phyloP scores from a whole-genome alignment of 2,329 filamentous ascomycete species.

The Aureobasidium sp. region DNA sequence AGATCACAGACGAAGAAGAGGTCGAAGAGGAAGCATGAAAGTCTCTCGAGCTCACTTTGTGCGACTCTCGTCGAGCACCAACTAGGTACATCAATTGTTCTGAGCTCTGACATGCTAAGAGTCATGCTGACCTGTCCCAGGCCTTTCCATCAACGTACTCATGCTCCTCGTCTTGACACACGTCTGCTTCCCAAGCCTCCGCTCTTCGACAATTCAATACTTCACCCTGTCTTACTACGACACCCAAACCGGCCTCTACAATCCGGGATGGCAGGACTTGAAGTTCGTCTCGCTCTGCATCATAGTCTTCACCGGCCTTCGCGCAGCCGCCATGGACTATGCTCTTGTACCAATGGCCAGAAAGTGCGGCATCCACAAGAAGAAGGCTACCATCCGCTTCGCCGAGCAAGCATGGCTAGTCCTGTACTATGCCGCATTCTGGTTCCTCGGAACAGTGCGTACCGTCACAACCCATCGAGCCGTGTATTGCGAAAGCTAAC shows the following conservation, averaged over 20 bases:
- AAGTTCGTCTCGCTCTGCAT: constrained; percentile 73
- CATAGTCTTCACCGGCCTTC: constrained; percentile 77
- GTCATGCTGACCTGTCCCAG: constrained; percentile 36
- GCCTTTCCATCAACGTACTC: constrained; percentile 78
- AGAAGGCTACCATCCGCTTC: constrained; percentile 73
- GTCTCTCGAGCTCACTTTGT: constrained; percentile 27
- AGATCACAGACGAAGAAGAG: constrained; percentile 8
- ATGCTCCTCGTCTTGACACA: constrained; percentile 77
- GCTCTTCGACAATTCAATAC: constrained; percentile 76
- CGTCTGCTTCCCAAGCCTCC: constrained; percentile 71
- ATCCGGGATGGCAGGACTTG: constrained; percentile 69
- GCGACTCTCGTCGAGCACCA: constrained; percentile 36
- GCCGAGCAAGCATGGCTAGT: constrained; percentile 92
- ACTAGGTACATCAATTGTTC: constrained; percentile 26
- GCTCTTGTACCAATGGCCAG: constrained; percentile 71
- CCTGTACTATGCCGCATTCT: constrained; percentile 75
- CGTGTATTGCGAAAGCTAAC: neutral
- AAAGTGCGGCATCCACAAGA: constrained; percentile 62
- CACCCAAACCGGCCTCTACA: constrained; percentile 59
- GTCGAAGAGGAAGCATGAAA: constrained; percentile 24
- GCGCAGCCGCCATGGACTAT: constrained; percentile 82
- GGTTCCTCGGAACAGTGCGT: constrained; percentile 61
- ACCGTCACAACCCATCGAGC: neutral
- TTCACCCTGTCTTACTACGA: constrained; percentile 82
- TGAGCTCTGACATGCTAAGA: neutral